Base-by-base conservation (phyloP, 352 stramenopile genomes). In the Pythium aristosporum region DNA sequence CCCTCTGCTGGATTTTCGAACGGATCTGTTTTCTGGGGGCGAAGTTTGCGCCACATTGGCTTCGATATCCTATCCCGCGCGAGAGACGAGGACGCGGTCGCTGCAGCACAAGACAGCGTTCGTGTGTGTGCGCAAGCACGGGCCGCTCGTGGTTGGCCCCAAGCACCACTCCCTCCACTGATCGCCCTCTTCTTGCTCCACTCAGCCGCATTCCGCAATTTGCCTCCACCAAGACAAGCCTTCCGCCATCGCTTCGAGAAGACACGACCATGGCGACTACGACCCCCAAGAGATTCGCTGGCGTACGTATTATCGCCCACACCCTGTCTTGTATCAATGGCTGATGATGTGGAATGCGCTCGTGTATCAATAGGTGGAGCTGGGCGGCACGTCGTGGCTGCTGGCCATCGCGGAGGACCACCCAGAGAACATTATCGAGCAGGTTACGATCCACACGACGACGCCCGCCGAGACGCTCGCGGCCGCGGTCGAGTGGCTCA, bases 341-440 rank as follows among this genome's bases (percentile, higher is more conserved):
- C 18, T 46, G 25, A 52, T 52, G 15, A 30, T 52, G 46, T 15
- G 16, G 28, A 30, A 54, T 37, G 28, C 57, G 30, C 12, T 50
- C 9, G 21, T 28, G 15, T 13, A 16, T 32, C n/a, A 28, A 28
- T 18, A 62, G 55, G 71, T 99, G 23, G 97, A 99, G 85, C 88
- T 96, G 48, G 97, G 97, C 49, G 97, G 97, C 36, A 99, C 96
- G 34, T 96, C 94, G 52, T 99, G 96, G 85, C 75, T 97, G 32
- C 80, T 96, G 30, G 94, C 94, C 23, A 91, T 99, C 39, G 94
- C 94, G 15, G 75, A 94, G 48, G 74, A 93, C 65, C 71, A 93
- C 61, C 86, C 88, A 23, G 72, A 89, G 61, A 97, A 97, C 75
- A 97, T 97, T 64, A 63, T 96, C 13, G 87, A 88, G 58, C 80